These are phyloP conservation scores for Leccinum pachyderme DNA, from an alignment of 1,284 basidiomycete genomes.

Conservation along the genomic window DNA sequence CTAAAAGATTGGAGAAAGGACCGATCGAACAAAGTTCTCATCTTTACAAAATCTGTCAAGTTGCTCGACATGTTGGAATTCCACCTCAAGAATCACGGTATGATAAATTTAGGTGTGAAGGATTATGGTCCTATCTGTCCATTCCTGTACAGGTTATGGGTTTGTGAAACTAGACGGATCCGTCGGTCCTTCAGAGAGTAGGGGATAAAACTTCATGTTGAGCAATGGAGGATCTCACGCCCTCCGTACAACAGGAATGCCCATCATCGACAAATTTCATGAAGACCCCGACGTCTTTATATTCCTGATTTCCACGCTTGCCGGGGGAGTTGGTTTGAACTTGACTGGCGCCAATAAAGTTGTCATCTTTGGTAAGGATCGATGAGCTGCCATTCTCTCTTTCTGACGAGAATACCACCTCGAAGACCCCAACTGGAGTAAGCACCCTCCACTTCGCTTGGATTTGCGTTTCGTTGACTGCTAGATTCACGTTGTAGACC, in stretches of 20 bases:
- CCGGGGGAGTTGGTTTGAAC: conserved; percentile 76
- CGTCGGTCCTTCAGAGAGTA: conserved; percentile 62
- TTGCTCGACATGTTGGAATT: conserved; percentile 77
- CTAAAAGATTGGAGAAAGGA: conserved; percentile 66
- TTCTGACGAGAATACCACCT: conserved; percentile 1
- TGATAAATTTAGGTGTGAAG: not conserved
- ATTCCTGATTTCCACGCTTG: conserved; percentile 78
- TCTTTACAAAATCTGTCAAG: conserved; percentile 86
- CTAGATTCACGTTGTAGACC: conserved; percentile 47
- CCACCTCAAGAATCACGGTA: conserved; percentile 59
- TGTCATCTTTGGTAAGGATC: conserved; percentile 72
- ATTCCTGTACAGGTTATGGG: conserved; percentile 46
- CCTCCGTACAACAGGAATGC: conserved; percentile 59
- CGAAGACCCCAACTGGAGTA: conserved; percentile 86
- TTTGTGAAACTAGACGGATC: conserved; percentile 76
- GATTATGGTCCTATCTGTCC: not conserved
- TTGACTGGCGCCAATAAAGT: conserved; percentile 80
- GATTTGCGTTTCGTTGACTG: not conserved
- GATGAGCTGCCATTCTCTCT: not conserved
- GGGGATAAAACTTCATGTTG: conserved; percentile 22
- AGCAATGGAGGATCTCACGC: conserved; percentile 10
- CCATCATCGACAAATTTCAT: conserved; percentile 79
- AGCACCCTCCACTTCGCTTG: conserved; percentile 26
- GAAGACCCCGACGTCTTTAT: conserved; percentile 69
- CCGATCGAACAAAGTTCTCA: conserved; percentile 70